Percentiles rank a stretch among this genome's conserved stretches.
These are phyloP conservation scores for Penstemon newberryi DNA, from an alignment of 257 asterid species.

Conservation along the genomic window DNA sequence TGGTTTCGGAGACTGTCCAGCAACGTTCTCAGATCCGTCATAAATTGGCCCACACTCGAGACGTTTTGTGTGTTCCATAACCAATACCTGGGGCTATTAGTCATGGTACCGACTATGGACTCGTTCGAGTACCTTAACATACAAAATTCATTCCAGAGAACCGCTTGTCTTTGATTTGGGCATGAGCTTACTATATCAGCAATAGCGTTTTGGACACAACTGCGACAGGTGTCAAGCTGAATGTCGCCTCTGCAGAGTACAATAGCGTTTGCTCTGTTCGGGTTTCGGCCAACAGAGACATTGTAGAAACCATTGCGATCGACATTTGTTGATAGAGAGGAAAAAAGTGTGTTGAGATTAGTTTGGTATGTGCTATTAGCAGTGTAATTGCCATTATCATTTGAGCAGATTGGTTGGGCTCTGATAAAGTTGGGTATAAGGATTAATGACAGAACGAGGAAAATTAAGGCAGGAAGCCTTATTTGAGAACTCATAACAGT, in stretches of 20 bases:
- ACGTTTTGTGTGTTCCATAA: not conserved
- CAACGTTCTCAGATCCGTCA: constrained; percentile 7
- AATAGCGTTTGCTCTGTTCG: constrained; percentile 26
- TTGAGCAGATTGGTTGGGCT: not conserved
- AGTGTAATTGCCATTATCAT: constrained; percentile 27
- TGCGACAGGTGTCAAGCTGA: constrained; percentile 23
- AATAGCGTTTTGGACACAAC: constrained; percentile 5
- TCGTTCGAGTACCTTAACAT: constrained; percentile 39
- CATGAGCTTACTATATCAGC: constrained; percentile 4
- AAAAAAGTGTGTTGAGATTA: constrained; percentile 32
- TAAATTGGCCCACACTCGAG: constrained; percentile 15
- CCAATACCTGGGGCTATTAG: not conserved
- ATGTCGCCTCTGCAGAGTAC: constrained; percentile 39
- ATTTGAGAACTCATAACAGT: not conserved
- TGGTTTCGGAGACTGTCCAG: constrained; percentile 18
- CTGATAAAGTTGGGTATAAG: not conserved
- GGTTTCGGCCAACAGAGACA: constrained; percentile 30
- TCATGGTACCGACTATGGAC: constrained; percentile 12
- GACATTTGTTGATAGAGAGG: constrained; percentile 28
- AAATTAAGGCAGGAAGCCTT: not conserved
- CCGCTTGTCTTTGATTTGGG: constrained; percentile 35
- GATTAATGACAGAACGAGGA: constrained; percentile 7
- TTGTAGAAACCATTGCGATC: constrained; percentile 32
- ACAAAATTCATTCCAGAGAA: constrained; percentile 25
- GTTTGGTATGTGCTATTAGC: constrained; percentile 18